phyloP scores from a whole-genome alignment of 2,329 filamentous ascomycete species.

The Ascochyta rabiei region DNA sequence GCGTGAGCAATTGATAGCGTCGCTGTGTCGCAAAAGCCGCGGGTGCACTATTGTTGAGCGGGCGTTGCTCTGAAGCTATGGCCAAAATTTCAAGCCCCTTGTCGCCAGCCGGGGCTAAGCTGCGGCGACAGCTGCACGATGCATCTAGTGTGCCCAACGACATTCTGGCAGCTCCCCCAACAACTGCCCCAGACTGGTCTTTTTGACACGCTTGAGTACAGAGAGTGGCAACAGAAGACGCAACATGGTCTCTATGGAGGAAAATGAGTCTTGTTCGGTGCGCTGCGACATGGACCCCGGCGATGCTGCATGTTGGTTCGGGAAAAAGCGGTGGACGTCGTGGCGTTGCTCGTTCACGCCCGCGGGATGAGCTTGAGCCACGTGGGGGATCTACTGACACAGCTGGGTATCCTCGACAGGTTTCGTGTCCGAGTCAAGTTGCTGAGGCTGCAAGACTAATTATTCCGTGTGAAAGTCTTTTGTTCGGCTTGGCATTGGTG shows the following conservation, averaged over 20 bases:
- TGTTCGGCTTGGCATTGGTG: neutral
- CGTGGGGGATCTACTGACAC: conserved; percentile 20
- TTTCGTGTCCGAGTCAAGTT: conserved; percentile 7
- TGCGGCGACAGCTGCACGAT: conserved; percentile 18
- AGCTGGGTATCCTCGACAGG: conserved; percentile 18
- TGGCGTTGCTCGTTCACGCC: conserved; percentile 13
- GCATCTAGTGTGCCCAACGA: conserved; percentile 22
- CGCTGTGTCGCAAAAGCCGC: conserved; percentile 10
- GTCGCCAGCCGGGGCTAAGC: conserved; percentile 22
- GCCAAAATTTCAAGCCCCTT: conserved; percentile 28
- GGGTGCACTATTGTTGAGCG: conserved; percentile 40
- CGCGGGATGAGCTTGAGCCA: conserved; percentile 11
- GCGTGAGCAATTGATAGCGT: neutral
- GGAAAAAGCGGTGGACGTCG: conserved; percentile 11
- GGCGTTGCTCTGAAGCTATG: conserved; percentile 25
- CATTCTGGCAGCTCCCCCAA: conserved; percentile 27
- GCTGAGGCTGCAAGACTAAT: neutral
- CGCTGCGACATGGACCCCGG: neutral
- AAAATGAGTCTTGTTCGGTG: neutral
- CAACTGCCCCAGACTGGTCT: conserved; percentile 26
- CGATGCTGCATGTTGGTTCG: conserved; percentile 1
- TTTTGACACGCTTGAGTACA: conserved; percentile 11
- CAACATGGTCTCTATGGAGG: conserved; percentile 13
- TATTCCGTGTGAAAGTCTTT: too few species aligned
- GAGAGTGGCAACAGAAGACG: conserved; percentile 25